Conservation (phyloP, 2,329 filamentous ascomycete genomes). For the Trichoderma simmonsii region DNA sequence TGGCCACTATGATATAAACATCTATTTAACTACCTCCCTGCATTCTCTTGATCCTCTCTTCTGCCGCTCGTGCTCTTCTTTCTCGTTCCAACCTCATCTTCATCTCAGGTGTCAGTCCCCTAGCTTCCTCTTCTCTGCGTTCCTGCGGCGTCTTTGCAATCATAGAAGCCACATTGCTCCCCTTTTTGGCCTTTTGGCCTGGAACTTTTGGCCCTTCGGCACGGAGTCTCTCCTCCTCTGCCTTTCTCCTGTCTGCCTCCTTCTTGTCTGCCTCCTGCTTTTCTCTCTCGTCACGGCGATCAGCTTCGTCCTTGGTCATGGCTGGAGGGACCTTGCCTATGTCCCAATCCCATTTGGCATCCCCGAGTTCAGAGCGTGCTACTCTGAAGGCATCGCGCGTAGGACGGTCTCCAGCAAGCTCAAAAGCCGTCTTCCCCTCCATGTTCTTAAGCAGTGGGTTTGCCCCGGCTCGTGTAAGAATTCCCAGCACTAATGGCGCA, state of each 20-base stretch:
- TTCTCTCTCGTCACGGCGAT: constrained; percentile 66
- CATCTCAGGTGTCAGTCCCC: constrained; percentile 86
- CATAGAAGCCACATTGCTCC: constrained; percentile 50
- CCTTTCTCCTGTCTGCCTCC: constrained; percentile 67
- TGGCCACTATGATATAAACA: not conserved
- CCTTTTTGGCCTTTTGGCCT: constrained; percentile 47
- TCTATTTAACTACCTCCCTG: constrained; percentile 22
- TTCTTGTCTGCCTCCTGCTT: constrained; percentile 64
- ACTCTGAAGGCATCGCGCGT: constrained; percentile 91
- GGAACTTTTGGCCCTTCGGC: constrained; percentile 60
- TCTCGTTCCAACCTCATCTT: constrained; percentile 80
- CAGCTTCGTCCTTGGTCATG: constrained; percentile 68
- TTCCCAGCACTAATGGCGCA: constrained; percentile 69
- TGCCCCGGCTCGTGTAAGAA: constrained; percentile 71
- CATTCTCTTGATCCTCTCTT: constrained; percentile 76
- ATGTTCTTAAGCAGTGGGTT: constrained; percentile 68
- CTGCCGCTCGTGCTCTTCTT: constrained; percentile 83
- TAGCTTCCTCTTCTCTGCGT: constrained; percentile 75
- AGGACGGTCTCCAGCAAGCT: constrained; percentile 77
- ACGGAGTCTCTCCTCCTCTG: constrained; percentile 70
- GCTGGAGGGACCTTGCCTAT: constrained; percentile 67
- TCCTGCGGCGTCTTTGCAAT: constrained; percentile 74
- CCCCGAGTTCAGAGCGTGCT: constrained; percentile 77
- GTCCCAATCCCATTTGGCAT: constrained; percentile 75
- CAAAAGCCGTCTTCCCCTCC: constrained; percentile 83